Evolutionary conservation across 345 rosid genomes (phyloP), one percentile per base, ranked within the genome.

Genomic region (Citrus trifoliata): DNA sequence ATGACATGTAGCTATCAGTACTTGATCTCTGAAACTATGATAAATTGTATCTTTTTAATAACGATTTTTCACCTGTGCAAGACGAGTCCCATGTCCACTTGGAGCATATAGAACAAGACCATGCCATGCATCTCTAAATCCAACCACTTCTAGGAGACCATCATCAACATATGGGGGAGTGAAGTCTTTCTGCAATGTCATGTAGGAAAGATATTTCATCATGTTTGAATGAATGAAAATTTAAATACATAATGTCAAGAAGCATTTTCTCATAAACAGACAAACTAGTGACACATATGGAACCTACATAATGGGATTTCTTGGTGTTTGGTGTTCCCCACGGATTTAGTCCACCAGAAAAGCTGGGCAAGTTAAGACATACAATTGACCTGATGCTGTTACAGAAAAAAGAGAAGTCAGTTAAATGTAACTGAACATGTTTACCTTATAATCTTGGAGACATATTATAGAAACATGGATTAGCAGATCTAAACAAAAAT

Each of bases 91-190:
- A 70, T 95, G 98, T 51, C 98, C 97, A 21, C 92, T 88, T 30
- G 98, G 95, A 83, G 98, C 79, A 40, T 87, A 84, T 82, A 95
- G 82, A 65, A 89, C 93, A 60, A 95, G 94, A 76, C 97, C 97
- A 79, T 95, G 98, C 98, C 98, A 95, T 75, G 98, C 98, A 87
- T 95, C 93, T 90, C 91, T 86, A 79, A 93, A 95, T 70, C 98
- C 98, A 78, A 95, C 98, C 56, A 95, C 87, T 80, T 93, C 98
- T 2, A 93, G 71, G 67, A 78, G 91, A 65, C 91, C 95, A 87
- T 93, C 98, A 75, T 95, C 95, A n/a, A 95, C 94, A n/a, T 60
- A 92, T 75, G 98, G 97, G 8, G 90, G 85, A 79, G 98, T 93
- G 80, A 90, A 83, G 76, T 83, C 87, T 86, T 88, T 90, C 98